phyloP scores from a whole-genome alignment of 495 filamentous ascomycete genomes.

The Penicillium taxi region DNA sequence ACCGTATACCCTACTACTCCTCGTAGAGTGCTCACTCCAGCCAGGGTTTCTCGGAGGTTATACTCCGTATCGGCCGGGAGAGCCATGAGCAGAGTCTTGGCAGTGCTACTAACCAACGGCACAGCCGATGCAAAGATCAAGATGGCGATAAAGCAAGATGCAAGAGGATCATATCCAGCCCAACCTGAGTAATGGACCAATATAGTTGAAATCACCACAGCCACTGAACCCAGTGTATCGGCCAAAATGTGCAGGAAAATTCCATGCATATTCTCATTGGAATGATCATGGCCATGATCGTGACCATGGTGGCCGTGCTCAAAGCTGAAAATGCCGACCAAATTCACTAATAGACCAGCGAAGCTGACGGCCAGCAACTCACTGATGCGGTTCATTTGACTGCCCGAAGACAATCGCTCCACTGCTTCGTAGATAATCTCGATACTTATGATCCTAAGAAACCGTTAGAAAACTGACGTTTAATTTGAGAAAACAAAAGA shows the following conservation, averaged over 20 bases:
- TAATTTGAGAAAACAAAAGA: not conserved
- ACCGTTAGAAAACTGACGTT: constrained; percentile 19
- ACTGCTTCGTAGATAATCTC: constrained; percentile 95
- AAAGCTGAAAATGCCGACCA: constrained; percentile 87
- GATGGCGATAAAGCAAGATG: constrained; percentile 87
- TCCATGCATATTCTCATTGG: constrained; percentile 97
- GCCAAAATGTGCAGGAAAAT: constrained; percentile 95
- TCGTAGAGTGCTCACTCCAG: constrained; percentile 70
- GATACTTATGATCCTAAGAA: constrained; percentile 75
- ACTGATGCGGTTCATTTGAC: constrained; percentile 70
- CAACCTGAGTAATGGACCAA: constrained; percentile 80
- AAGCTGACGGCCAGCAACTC: constrained; percentile 84
- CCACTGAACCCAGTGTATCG: constrained; percentile 88
- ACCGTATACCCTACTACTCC: constrained; percentile 83
- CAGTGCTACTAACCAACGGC: constrained; percentile 79
- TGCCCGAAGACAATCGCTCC: constrained; percentile 73
- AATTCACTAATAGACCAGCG: constrained; percentile 77
- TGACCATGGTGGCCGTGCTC: constrained; percentile 55
- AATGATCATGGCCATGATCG: constrained; percentile 58
- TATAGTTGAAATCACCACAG: constrained; percentile 86
- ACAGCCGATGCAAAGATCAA: constrained; percentile 84
- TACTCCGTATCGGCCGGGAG: constrained; percentile 85
- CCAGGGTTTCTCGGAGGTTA: constrained; percentile 72
- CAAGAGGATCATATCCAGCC: constrained; percentile 92
- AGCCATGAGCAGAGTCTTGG: constrained; percentile 70